phyloP scores from a whole-genome alignment of 2,329 filamentous ascomycete species.

The Aureobasidium uvarum region DNA sequence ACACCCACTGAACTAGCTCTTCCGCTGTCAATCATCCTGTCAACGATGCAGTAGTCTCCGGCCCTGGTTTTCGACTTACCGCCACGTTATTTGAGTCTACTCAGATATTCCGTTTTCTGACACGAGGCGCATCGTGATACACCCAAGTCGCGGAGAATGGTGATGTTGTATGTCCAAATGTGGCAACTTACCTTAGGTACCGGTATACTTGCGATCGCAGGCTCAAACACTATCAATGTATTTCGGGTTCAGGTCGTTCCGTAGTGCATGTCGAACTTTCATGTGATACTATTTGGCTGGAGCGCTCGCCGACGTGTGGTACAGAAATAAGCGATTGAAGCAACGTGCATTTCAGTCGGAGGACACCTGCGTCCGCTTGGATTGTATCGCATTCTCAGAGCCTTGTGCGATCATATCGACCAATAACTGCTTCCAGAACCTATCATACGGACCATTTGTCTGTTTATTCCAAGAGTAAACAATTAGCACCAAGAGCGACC shows the following conservation, averaged over 20 bases:
- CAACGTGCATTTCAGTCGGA: neutral
- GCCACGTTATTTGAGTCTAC: neutral
- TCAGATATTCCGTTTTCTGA: no score
- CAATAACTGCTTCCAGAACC: neutral
- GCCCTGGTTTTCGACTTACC: constrained; percentile 8
- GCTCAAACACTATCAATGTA: neutral
- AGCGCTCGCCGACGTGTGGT: neutral
- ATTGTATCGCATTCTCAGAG: neutral
- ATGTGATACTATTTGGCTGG: constrained; percentile 2
- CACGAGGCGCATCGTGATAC: neutral
- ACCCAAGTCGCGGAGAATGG: neutral
- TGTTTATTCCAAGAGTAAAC: neutral
- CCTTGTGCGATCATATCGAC: neutral
- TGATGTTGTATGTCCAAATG: neutral
- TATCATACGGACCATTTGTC: neutral
- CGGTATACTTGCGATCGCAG: neutral
- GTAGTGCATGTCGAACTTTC: neutral
- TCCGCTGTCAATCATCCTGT: constrained; percentile 15
- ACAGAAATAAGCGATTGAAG: neutral
- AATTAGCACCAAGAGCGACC: neutral
- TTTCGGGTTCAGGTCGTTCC: neutral
- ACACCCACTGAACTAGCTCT: constrained; percentile 4
- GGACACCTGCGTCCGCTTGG: neutral
- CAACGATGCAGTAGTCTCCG: constrained; percentile 14
- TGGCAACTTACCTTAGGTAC: neutral